Evolutionary conservation across 257 asterid genomes (phyloP), one percentile per base, ranked within the genome.

Genomic region (Solanum corneliomulleri): DNA sequence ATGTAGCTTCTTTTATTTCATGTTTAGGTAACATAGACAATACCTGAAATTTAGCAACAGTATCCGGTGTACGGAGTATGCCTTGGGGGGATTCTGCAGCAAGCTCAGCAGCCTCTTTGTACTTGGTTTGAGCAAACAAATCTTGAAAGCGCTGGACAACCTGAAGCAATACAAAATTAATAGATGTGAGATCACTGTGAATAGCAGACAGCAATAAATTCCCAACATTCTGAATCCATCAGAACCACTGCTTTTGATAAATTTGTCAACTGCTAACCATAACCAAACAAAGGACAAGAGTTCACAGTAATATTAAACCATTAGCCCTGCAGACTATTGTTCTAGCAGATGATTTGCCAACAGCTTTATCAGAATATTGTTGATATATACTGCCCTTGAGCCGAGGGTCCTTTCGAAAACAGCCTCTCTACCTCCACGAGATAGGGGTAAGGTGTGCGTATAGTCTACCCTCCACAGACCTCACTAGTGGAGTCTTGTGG

Each of bases 101-200:
- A 85, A 85, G 87, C 52, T 85, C 87, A 70, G 87, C 87, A 70
- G 87, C 87, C 87, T 85, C 78, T 85, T 94, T 94, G 81, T 94
- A 93, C 90, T 93, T 94, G 6, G 97, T 94, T 90, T 94, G 95
- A 89, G 96, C 97, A 91, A 94, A 94, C 89, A 94, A 87, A 88
- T 94, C 97, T 93, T 97, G 99, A 92, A 97, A 97, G 37, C 97
- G 99, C 91, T 96, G 99, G 90, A 97, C 99, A 90, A 97, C 99
- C 99, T 97, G 90, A 60, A 66, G 76, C 37, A 89, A 49, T 31
- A 81, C 21, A 52, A 49, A 49, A 81, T 49, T 81, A 29, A 81
- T 81, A 81, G 69, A 81, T 81, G 68, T 81, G 47, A 52, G 45
- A 52, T 81, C 85, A 81, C 39, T 20, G 69, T 49, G 18, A 81